Percentiles rank a stretch among this genome's conserved stretches.
Evolutionary conservation across 2,329 filamentous ascomycete genomes (phyloP).

Genomic region (Conoideocrella luteorostrata): DNA sequence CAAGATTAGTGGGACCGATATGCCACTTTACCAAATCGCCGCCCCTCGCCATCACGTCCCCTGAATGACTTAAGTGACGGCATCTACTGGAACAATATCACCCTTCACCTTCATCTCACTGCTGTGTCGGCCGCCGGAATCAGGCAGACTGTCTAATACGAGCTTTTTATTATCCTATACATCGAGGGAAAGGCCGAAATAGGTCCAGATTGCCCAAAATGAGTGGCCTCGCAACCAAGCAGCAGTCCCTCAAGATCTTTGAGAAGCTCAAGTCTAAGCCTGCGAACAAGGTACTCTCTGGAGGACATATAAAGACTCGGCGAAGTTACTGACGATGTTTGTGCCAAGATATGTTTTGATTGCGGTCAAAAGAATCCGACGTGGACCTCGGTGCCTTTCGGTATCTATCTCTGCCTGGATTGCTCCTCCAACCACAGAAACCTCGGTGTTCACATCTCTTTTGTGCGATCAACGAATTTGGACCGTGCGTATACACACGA

Average conservation of each 20-base stretch:
- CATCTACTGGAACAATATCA: background rate
- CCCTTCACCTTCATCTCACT: background rate
- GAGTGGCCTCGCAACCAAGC: conserved; percentile 73
- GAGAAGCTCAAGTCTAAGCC: conserved; percentile 92
- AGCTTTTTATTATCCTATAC: background rate
- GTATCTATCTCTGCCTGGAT: conserved; percentile 96
- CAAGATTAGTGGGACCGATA: conserved; percentile 30
- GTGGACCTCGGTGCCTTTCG: conserved; percentile 95
- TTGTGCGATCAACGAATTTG: conserved; percentile 96
- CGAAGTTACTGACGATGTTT: background rate
- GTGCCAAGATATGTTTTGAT: conserved; percentile 84
- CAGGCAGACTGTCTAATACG: background rate
- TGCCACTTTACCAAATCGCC: conserved; percentile 34
- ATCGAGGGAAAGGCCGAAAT: background rate
- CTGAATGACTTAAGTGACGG: conserved; percentile 23
- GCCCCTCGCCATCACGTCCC: conserved; percentile 27
- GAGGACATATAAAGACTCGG: background rate
- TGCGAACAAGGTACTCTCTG: conserved; percentile 74
- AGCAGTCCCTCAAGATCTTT: conserved; percentile 95
- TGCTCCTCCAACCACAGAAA: conserved; percentile 97
- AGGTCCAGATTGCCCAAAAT: conserved; percentile 35
- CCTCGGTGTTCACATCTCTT: conserved; percentile 96
- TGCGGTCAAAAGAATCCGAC: conserved; percentile 96
- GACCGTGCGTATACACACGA: conserved; percentile 63
- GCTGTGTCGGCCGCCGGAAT: background rate